Evolutionary conservation across 768 basidiomycete species (phyloP).

Genomic region (Calocybe gangraenosa): DNA sequence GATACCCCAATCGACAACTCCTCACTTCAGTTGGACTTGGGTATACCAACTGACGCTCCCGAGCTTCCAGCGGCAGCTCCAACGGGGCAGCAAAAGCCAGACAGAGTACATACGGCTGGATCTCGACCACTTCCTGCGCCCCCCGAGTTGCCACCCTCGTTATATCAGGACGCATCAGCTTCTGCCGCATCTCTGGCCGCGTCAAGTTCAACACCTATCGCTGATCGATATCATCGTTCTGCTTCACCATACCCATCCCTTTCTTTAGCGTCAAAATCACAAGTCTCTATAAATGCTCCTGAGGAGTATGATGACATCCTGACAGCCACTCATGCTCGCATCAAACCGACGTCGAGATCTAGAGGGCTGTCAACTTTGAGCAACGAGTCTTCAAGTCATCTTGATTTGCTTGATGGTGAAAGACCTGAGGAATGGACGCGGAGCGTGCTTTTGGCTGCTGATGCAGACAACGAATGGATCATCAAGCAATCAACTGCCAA

Average conservation of each 20-base stretch:
- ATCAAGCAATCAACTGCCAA: slow-evolving; percentile 1
- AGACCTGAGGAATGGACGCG: slow-evolving; percentile 66
- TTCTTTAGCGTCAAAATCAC: slow-evolving; percentile 18
- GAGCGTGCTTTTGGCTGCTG: slow-evolving; percentile 71
- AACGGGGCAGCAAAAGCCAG: slow-evolving; percentile 8
- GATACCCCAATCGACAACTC: slow-evolving; percentile 61
- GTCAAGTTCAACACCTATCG: slow-evolving; percentile 32
- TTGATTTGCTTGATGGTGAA: slow-evolving; percentile 44
- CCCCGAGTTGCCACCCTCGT: background rate
- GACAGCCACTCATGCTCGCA: slow-evolving; percentile 19
- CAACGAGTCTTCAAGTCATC: slow-evolving; percentile 39
- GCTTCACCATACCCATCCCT: slow-evolving; percentile 18
- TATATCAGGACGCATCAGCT: slow-evolving; percentile 2
- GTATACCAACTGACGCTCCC: slow-evolving; percentile 24
- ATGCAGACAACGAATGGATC: slow-evolving; percentile 34
- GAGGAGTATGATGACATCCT: slow-evolving; percentile 9
- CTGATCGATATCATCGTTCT: slow-evolving; percentile 26
- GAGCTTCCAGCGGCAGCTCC: slow-evolving; percentile 19
- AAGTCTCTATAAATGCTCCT: slow-evolving; percentile 13
- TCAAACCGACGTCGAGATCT: slow-evolving; percentile 16
- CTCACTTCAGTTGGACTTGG: slow-evolving; percentile 38
- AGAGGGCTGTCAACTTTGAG: slow-evolving; percentile 26
- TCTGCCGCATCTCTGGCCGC: slow-evolving; percentile 5
- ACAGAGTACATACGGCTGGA: background rate
- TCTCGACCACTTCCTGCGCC: slow-evolving; percentile 1